Base-by-base conservation (phyloP, 805 yeast genomes). In the Saccharomycopsis fodiens region DNA sequence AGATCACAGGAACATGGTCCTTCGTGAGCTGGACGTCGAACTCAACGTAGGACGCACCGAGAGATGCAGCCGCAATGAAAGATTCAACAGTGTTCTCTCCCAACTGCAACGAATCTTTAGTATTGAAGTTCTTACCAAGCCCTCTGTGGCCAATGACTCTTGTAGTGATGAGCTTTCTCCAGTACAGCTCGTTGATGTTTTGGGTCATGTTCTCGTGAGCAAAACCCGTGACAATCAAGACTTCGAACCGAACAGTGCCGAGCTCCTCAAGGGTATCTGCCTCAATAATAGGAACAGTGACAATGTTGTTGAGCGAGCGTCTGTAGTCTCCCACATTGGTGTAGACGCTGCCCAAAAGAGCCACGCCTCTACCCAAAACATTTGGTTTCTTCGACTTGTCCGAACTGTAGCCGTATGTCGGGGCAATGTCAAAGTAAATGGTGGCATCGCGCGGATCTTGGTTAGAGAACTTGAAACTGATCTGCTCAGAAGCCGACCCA, bases 101-200 rank as follows among this genome's bases (percentile, higher is more conserved):
- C 50, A 91, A 71, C 63, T 91, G 97, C 57, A 91, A 71, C 3
- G 95, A 84, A 51, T 77, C 80, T 39, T 81, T 73, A 36, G 74
- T 73, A 47, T 79, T 72, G 42, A 75, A 72, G 64, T 91, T 91
- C 67, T 88, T 89, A 54, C 97, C 97, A 52, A 87, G 69, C 3
- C 97, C 97, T 57, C 97, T 76, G 63, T 91, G 97, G 1, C 97
- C 97, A 64, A 91, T 91, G 21, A 91, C 95, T 49, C 96, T 72
- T 1, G 96, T 85, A 0, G 91, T 76, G 3, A 85, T 88, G 45
- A 87, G 67, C 12, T 93, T 86, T 57, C 84, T 85, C 97, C 97
- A 91, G 64, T 88, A 89, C 1, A 93, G 82, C 44, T 85, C 83
- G 1, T 86, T 74, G 54, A 83, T 68, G 29, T 54, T 70, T n/a